Conservation (phyloP, 139 green algal genomes). For the Mychonastes homosphaera region DNA sequence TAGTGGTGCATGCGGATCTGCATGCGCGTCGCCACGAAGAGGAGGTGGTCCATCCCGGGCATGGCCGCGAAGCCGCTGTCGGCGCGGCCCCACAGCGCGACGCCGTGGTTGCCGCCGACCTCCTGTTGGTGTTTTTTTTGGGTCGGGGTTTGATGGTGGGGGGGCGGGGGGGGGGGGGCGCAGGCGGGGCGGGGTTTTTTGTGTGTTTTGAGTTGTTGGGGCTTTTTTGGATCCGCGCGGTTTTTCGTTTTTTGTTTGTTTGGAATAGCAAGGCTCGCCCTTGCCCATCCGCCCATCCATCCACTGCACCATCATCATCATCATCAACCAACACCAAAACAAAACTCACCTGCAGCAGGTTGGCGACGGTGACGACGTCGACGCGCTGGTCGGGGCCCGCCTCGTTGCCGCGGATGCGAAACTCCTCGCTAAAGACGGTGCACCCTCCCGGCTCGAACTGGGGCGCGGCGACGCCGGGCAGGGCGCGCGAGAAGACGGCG, state of each 20-base stretch:
- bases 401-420: constrained; percentile 68
- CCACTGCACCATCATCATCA: too few species aligned
- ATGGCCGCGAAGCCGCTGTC: constrained; percentile 70
- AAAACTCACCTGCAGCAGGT: constrained; percentile 82
- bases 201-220: too few species aligned
- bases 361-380: constrained; percentile 71
- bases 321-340: too few species aligned
- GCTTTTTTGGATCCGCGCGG: too few species aligned
- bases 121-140: constrained; percentile 46
- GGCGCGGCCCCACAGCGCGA: constrained; percentile 74
- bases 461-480: constrained; percentile 8
- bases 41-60: constrained; percentile 58
- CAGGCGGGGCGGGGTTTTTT: background rate
- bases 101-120: constrained; percentile 70
- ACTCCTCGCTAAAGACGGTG: constrained; percentile 40
- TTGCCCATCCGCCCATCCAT: too few species aligned
- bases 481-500: constrained; percentile 5
- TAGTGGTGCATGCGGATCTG: constrained; percentile 85
- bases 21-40: constrained; percentile 83
- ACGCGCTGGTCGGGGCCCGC: constrained; percentile 58
- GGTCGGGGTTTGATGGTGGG: too few species aligned
- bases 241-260: too few species aligned
- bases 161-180: background rate
- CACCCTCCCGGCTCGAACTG: constrained; percentile 15
- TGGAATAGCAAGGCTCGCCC: too few species aligned